phyloP scores from a whole-genome alignment of 176 grass and related monocot species.

The Zea mays region Zm-B73-REFERENCE-NAM-5.0 NC_050096.1:303898001-303898500 shows the following conservation, averaged over 20 bases:
- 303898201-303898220: background rate
- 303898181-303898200: background rate
- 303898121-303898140: background rate
- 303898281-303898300: background rate
- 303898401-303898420: background rate
- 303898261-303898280: background rate
- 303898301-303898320: background rate
- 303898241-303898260: too few species aligned
- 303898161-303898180: background rate
- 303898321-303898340: background rate
- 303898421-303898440: background rate
- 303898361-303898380: background rate
- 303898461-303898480: background rate
- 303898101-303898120: background rate
- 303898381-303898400: background rate
- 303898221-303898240: background rate
- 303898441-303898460: background rate
- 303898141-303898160: background rate
- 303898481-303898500: background rate
- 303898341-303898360: background rate
- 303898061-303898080: background rate
- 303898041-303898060: background rate
- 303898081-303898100: background rate
- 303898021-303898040: constrained; percentile 2
- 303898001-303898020: background rate